Base-by-base conservation (phyloP, 495 filamentous ascomycete species). In the Hyaloscypha hepaticicola region DNA sequence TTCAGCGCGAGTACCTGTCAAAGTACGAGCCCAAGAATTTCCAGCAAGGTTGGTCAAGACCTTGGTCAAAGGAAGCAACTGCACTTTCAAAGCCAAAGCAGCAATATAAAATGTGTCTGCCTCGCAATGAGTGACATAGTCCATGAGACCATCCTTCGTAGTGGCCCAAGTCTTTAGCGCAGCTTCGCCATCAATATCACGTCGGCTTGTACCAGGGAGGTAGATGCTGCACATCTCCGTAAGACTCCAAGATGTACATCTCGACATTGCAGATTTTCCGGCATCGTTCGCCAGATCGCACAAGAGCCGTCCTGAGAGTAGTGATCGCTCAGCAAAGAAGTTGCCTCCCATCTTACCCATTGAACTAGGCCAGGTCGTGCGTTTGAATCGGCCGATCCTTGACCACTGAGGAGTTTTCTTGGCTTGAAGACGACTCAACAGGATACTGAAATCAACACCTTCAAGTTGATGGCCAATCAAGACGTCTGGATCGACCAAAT, bases 211-310 rank as follows among this genome's bases (percentile, higher is more conserved):
- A 11, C 84, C 88, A 5, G 72, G 70, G 8, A 99, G 87, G 66
- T 97, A 93, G 26, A 97, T 82, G 53, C 87, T 89, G 75, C 92
- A 96, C 91, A 99, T 99, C 76, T 99, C 95, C 0, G 92, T 95
- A 74, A 99, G 81, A 77, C 88, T 96, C 96, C 96, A 99, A 5
- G 92, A 95, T 73, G 96, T 93, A 73, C 95, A 99, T 79, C 96
- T 96, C 66, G 85, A 90, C 93, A 96, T 98, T 55, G 94, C 85
- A 26, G 93, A 97, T 83, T 97, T 97, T 75, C 95, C 95, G 73
- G 96, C 90, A 65, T 99, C 95, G 71, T 99, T 99, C 45, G 88
- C 92, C 61, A 97, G 80, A 82, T 99, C 95, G 73, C 96, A 98
- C 56, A 97, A 82, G 58, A 99, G 79, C 65, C 95, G 87, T 51